Evolutionary conservation across 169 alveolate genomes (phyloP), one percentile per base, ranked within the genome.

Genomic region (Cryptosporidium andersoni): DNA sequence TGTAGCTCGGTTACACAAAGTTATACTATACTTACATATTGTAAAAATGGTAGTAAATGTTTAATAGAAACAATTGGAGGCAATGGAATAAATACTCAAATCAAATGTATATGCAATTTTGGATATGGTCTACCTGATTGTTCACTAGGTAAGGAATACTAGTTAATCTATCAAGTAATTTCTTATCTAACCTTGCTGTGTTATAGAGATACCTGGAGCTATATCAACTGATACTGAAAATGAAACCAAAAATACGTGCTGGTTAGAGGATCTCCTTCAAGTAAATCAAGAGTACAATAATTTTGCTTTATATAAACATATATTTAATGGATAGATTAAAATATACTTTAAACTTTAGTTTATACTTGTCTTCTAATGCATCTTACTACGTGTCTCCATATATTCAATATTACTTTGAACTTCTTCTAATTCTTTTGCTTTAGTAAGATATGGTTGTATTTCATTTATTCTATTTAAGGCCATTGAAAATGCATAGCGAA

Each of bases 111-210:
- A 11, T 74, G 85, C 37, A 8, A 45, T 1, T n/a, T 60, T 58
- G 85, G 85, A 74, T 74, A 74, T 58, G 37, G 85, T 52, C 25
- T 74, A 25, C 64, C 85, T 58, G 85, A 74, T 14, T 74, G 85
- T 58, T 74, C 85, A 12, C 68, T 74, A 11, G 74, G 85, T 74
- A 74, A 74, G 85, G 55, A 25, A 58, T 16, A 37, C 12, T 6
- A 3, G 8, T 53, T 6, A 37, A 3, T 52, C 11, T n/a, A 42
- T 4, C 8, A 58, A 12, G 5, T 8, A 43, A 7, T 58, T 53
- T 37, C 4, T 6, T 40, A 45, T 25, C 39, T 12, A 47, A 7
- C 2, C 53, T 16, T 8, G 25, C 25, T 25, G 25, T 25, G 25
- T 25, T 4, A 12, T 42, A 74, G 85, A 74, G 40, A 25, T 58